Conservation (phyloP, 176 grass and related monocot genomes). For the Musa troglodytarum region DNA sequence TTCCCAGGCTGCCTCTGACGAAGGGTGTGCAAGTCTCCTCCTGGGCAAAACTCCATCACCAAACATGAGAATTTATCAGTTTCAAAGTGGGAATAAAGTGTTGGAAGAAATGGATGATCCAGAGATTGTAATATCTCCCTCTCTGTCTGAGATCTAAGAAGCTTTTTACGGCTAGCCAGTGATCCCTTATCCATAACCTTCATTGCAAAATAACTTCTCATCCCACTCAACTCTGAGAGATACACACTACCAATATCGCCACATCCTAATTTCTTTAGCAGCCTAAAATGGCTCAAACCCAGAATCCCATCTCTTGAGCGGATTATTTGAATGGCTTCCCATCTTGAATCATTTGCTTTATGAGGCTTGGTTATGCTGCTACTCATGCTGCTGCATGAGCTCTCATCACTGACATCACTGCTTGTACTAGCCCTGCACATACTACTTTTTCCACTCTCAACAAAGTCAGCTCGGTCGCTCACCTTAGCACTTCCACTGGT, state of each 20-base stretch:
- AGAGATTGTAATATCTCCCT: conserved; percentile 7
- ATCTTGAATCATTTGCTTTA: conserved; percentile 6
- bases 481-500: neutral
- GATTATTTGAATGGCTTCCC: conserved; percentile 14
- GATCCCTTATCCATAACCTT: conserved; percentile 9
- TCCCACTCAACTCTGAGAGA: conserved; percentile 6
- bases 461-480: neutral
- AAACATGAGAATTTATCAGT: conserved; percentile 10
- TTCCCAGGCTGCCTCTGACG: conserved; percentile 5
- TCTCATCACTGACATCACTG: neutral
- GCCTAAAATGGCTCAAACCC: conserved; percentile 8
- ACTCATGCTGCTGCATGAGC: conserved; percentile 12
- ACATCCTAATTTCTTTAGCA: conserved; percentile 8
- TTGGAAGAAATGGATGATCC: conserved; percentile 14
- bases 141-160: conserved; percentile 14
- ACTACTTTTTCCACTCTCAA: conserved; percentile 3
- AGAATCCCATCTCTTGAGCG: conserved; percentile 4
- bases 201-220: neutral
- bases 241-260: conserved; percentile 10
- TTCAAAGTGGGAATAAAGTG: conserved; percentile 9
- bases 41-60: conserved; percentile 8
- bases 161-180: conserved; percentile 6
- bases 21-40: conserved; percentile 6
- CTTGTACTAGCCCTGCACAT: neutral
- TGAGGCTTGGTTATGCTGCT: conserved; percentile 9